Evolutionary conservation across 768 basidiomycete genomes (phyloP), one percentile per base, ranked within the genome.

Genomic region (Termitomyces sp.): DNA sequence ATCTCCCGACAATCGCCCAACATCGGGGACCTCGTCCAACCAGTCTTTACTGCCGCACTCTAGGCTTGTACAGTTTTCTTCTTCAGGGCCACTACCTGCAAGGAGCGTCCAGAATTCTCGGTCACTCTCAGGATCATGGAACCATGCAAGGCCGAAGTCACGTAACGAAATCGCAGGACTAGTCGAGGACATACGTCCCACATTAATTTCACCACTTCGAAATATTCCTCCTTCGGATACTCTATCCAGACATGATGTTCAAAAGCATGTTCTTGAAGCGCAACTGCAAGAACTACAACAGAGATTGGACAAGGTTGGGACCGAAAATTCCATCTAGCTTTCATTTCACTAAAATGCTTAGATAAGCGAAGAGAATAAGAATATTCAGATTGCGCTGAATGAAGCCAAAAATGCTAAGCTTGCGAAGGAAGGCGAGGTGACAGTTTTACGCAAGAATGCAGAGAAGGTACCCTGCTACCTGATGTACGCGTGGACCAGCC

Each of bases 341-440:
- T 59, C 62, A 29, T 44, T 59, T 46, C 56, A 64, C 27, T 63
- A 37, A 46, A 35, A 31, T 5, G 32, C 34, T 32, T 63, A 89
- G 85, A 71, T 87, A 58, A 74, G 72, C 38, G 70, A 75, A 66
- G 74, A 79, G 59, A 82, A 87, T 62, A 65, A 71, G 38, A 71
- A 73, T 56, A 73, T 82, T 19, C 77, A 78, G 54, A 58, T 67
- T 25, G 75, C 76, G 1, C 66, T 85, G 46, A 73, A 78, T 58
- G 74, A 75, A 38, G 82, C 82, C 3, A 67, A 74, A 47, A 78
- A 83, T 46, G 75, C 73, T 8, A 83, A 78, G 58, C 74, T 82
- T 40, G 70, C 75, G 32, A 89, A 85, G 65, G 84, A 87, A 31
- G 90, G 90, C 5, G 89, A 92, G 72, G 87, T 87, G 6, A 77